Base-by-base conservation (phyloP, 768 basidiomycete genomes). In the Clavulina sp. region DNA sequence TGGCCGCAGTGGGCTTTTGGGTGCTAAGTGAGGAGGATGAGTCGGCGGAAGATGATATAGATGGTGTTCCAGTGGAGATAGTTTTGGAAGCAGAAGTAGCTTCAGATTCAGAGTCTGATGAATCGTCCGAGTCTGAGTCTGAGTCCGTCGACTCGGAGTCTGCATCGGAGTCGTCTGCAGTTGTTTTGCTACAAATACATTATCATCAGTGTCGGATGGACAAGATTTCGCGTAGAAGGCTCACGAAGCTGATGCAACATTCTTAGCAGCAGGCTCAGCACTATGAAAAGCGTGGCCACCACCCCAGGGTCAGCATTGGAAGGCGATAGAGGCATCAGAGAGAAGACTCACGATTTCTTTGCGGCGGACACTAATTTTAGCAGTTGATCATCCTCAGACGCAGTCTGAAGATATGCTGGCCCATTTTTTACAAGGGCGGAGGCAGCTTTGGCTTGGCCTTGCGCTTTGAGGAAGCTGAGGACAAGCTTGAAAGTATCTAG, bases 401-500 rank as follows among this genome's bases (percentile, higher is more conserved):
- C 70, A 52, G 81, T 78, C 55, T 81, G 73, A 16, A 75, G 60
- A 46, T 72, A 69, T 63, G 76, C 78, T 21, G 74, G 83, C 24
- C 81, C 82, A 57, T 80, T 83, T 66, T 76, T 84, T 48, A 88
- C 67, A 1, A n/a, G n/a, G n/a, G 80, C 78, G 52, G 73, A 68
- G 5, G 86, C 86, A 5, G 77, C 81, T 59, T 84, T 84, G 29
- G 62, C 61, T 62, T 87, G 81, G 0, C 74, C 71, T 44, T 72
- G 76, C 60, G 77, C 73, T 53, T 64, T 68, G 33, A 91, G 70
- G 65, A 89, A 91, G 5, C 75, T 68, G 60, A 86, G 73, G 53
- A 91, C 77, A 48, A 86, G 66, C 57, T 76, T 73, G 69, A 87
- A 91, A 3, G 82, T 80, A 23, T 71, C 86, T 87, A 60, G 30